Percentiles rank a stretch among this genome's conserved stretches.
These are phyloP conservation scores for Yamadazyma tumulicola DNA, from an alignment of 805 yeast species.

Conservation along the genomic window DNA sequence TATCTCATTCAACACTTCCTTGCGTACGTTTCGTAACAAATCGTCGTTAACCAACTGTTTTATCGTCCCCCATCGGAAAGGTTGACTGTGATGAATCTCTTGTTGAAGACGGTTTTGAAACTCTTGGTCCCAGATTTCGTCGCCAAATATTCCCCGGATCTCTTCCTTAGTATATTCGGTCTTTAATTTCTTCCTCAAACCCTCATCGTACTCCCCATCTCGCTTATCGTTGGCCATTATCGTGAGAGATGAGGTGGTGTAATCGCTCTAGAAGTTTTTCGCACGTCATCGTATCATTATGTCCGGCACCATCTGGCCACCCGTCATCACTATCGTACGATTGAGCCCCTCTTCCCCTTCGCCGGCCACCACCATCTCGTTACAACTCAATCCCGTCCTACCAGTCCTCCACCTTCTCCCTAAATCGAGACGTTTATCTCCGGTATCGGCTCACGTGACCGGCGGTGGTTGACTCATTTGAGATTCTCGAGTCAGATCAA, in stretches of 20 bases:
- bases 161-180: constrained; percentile 27
- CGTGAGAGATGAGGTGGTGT: too few relatives aligned
- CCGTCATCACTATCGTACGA: too few relatives aligned
- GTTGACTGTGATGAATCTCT: constrained; percentile 55
- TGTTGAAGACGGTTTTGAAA: constrained; percentile 39
- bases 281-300: background rate
- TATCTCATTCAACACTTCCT: constrained; percentile 77
- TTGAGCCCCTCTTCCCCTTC: too few relatives aligned
- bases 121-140: constrained; percentile 43
- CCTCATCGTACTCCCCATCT: constrained; percentile 1
- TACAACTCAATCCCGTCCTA: background rate
- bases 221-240: constrained; percentile 7
- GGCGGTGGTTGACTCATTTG: constrained; percentile 7
- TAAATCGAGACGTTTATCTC: background rate
- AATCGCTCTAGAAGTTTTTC: too few relatives aligned
- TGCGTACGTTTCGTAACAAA: constrained; percentile 72
- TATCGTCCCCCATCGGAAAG: constrained; percentile 90
- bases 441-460: constrained; percentile 1
- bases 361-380: background rate
- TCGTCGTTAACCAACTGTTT: constrained; percentile 70
- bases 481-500: constrained; percentile 1
- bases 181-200: constrained; percentile 12
- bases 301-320: background rate
- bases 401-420: background rate
- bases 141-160: constrained; percentile 41